A percentile compares a stretch with the other conserved stretches of the same genome.
phyloP scores from a whole-genome alignment of 179 eudicot genomes.

The Nepenthes alata region DNA sequence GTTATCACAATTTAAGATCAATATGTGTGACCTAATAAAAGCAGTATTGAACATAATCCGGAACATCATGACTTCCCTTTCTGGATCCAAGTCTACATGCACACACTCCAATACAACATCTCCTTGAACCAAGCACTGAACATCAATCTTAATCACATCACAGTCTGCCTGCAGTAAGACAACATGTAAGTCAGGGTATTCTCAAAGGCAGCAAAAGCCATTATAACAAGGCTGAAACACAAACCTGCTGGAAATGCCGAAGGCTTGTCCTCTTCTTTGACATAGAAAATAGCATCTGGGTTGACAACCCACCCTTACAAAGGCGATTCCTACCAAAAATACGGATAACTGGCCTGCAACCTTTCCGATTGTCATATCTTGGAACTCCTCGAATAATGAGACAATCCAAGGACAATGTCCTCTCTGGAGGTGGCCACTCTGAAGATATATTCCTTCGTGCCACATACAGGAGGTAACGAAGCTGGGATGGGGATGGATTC shows the following conservation, averaged over 20 bases:
- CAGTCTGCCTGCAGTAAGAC: slow-evolving; percentile 64
- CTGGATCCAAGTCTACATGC: slow-evolving; percentile 74
- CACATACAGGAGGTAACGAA: slow-evolving; percentile 83
- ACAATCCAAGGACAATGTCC: slow-evolving; percentile 83
- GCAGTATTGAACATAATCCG: slow-evolving; percentile 91
- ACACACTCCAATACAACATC: slow-evolving; percentile 94
- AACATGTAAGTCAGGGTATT: slow-evolving; percentile 14
- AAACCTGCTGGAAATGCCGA: slow-evolving; percentile 72
- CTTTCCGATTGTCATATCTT: slow-evolving; percentile 59
- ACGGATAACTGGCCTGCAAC: slow-evolving; percentile 84
- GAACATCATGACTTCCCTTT: slow-evolving; percentile 97
- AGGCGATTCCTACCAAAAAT: slow-evolving; percentile 83
- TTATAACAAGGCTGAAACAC: slow-evolving; percentile 4
- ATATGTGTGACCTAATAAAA: slow-evolving; percentile 84
- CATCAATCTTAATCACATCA: slow-evolving; percentile 85
- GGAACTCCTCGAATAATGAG: slow-evolving; percentile 83
- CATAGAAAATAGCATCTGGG: slow-evolving; percentile 85
- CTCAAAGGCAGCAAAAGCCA: slow-evolving; percentile 6
- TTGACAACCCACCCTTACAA: slow-evolving; percentile 66
- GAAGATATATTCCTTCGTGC: slow-evolving; percentile 76
- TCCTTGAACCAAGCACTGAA: slow-evolving; percentile 92
- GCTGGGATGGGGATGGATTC: slow-evolving; percentile 91
- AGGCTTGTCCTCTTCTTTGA: slow-evolving; percentile 66
- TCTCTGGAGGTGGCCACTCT: slow-evolving; percentile 93
- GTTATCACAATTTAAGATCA: slow-evolving; percentile 75